A percentile compares a stretch with the other conserved stretches of the same genome.
phyloP scores from a whole-genome alignment of 306 rosid species.

The Medicago arabica region DNA sequence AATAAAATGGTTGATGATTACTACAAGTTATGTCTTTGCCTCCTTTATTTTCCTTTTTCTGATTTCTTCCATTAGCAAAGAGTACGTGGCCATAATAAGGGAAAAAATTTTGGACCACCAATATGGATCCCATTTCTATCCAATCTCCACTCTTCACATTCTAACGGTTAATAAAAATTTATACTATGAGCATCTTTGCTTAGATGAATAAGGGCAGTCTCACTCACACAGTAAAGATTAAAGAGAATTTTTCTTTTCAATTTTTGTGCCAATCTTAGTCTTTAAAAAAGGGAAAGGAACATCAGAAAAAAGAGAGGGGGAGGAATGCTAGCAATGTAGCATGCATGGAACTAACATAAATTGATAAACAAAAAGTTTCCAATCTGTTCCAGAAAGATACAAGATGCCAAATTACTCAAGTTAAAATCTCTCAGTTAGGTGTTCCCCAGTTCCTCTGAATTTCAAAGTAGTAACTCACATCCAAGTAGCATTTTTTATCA shows the following conservation, averaged over 20 bases:
- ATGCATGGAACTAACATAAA: slow-evolving; percentile 46
- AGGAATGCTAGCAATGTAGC: slow-evolving; percentile 6
- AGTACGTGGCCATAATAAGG: slow-evolving; percentile 52
- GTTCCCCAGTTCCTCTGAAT: slow-evolving; percentile 83
- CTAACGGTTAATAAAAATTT: slow-evolving; percentile 30
- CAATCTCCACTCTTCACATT: slow-evolving; percentile 38
- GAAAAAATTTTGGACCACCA: slow-evolving; percentile 54
- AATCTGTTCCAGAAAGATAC: slow-evolving; percentile 11
- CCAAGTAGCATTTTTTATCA: slow-evolving; percentile 87
- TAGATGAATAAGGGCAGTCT: too few relatives aligned
- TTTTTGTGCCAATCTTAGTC: too few relatives aligned
- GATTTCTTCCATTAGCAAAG: slow-evolving; percentile 32
- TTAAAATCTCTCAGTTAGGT: slow-evolving; percentile 38
- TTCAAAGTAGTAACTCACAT: slow-evolving; percentile 73
- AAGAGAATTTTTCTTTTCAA: too few relatives aligned
- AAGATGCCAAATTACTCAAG: too few relatives aligned
- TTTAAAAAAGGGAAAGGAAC: neutral
- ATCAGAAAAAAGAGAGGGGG: slow-evolving; percentile 1
- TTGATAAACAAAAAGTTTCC: slow-evolving; percentile 44
- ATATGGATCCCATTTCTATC: slow-evolving; percentile 50
- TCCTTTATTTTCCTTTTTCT: neutral
- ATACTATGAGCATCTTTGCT: too few relatives aligned
- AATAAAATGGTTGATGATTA: too few relatives aligned
- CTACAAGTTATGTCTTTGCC: too few relatives aligned
- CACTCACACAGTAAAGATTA: too few relatives aligned